Evolutionary conservation across 73 alveolate genomes (phyloP), one percentile per base, ranked within the genome.

Genomic region (Urostyla sp.): DNA sequence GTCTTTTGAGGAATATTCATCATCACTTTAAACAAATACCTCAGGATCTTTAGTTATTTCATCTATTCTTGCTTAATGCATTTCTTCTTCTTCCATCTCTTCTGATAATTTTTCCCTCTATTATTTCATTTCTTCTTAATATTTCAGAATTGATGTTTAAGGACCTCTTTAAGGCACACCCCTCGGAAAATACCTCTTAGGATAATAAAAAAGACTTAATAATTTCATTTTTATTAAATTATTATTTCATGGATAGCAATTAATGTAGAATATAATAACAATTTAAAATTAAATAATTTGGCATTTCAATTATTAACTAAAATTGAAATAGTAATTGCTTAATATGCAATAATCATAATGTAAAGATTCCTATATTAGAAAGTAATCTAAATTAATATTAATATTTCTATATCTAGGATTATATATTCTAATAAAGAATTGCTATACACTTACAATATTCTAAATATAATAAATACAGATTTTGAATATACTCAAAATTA

Each of bases 121-220:
- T 32, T 51, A 18, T 31, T 20, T 37, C 38, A 36, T 54, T 52
- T 73, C 57, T 2, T 50, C 57, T 16, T 52, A 7, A 8, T 53
- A 13, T 24, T 66, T 2, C 28, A 26, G 11, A 2, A 49, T 55
- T 55, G 13, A 8, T 28, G 50, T 75, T 52, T 1, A 15, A 20
- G 50, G 24, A 10, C 31, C 35, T 53, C 50, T 0, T 46, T 55
- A 31, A 4, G 75, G 55, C 1, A n/a, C 54, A 15, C 56, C 75
- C 37, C 75, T 58, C 2, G 75, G 75, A 40, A 58, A 58, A 31
- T 15, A 34, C 21, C 75, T 58, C 53, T 35, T 31, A 1, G 75
- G 54, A 55, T 11, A 55, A 4, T 55, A 4, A 16, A 55, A 46
- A 40, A 55, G 6, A 23, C 24, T 50, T 50, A 18, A 15, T 15